Percentiles rank a stretch among this genome's conserved stretches.
Evolutionary conservation across 2,329 filamentous ascomycete species (phyloP).

Genomic region (Penicillium fuscoglaucum): DNA sequence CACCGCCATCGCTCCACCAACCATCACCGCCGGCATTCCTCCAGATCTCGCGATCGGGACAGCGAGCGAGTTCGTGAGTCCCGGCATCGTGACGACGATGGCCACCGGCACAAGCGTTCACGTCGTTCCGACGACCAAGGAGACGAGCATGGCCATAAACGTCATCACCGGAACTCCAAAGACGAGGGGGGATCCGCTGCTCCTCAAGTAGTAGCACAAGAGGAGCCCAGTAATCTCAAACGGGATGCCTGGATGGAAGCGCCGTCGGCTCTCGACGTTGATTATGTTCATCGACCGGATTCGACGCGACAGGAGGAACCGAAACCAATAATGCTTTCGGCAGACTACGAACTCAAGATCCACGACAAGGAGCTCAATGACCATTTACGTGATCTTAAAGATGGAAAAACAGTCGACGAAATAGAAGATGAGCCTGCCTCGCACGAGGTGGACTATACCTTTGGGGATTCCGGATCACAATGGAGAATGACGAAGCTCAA

Average conservation of each 20-base stretch:
- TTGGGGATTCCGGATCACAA: conserved; percentile 84
- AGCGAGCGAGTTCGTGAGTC: conserved; percentile 37
- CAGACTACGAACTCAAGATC: conserved; percentile 68
- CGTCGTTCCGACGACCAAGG: conserved; percentile 56
- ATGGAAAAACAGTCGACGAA: conserved; percentile 57
- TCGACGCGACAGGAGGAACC: conserved; percentile 52
- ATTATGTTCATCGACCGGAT: conserved; percentile 68
- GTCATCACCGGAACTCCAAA: conserved; percentile 43
- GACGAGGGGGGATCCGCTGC: conserved; percentile 44
- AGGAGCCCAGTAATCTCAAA: conserved; percentile 51
- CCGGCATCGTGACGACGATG: conserved; percentile 53
- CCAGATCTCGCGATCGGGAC: conserved; percentile 38
- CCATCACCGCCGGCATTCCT: conserved; percentile 47
- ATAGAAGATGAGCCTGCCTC: conserved; percentile 55
- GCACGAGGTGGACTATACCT: conserved; percentile 72
- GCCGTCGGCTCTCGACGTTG: conserved; percentile 76
- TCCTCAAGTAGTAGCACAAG: conserved; percentile 37
- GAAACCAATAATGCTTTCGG: conserved; percentile 44
- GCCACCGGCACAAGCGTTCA: conserved; percentile 65
- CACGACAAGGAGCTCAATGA: conserved; percentile 81
- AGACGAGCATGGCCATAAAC: conserved; percentile 51
- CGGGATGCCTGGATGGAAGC: conserved; percentile 96
- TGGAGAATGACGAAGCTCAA: conserved; percentile 98
- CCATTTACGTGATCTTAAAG: conserved; percentile 63
- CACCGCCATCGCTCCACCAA: conserved; percentile 34